Percentiles rank a stretch among this genome's conserved stretches.
These are phyloP conservation scores for Calonectria hawksworthii DNA, from an alignment of 2,329 filamentous ascomycete genomes.

Conservation along the genomic window DNA sequence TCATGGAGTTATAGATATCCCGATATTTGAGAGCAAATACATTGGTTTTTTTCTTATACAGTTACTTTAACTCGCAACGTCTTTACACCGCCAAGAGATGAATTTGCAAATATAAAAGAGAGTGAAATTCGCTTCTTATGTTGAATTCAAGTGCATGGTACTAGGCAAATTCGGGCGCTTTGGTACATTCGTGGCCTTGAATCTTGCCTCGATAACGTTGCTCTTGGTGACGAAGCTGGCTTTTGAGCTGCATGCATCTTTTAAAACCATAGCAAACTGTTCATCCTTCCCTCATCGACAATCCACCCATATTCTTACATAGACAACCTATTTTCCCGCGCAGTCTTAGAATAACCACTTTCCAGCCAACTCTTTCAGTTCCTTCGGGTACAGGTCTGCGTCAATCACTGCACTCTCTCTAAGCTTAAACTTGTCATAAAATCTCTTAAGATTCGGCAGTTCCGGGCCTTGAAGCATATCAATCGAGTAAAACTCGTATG, in stretches of 20 bases:
- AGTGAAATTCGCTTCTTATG: background rate
- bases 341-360: slow-evolving; percentile 41
- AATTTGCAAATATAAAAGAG: background rate
- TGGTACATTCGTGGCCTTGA: too few relatives aligned
- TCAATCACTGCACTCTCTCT: slow-evolving; percentile 28
- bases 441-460: slow-evolving; percentile 11
- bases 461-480: slow-evolving; percentile 22
- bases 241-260: background rate
- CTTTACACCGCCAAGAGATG: background rate
- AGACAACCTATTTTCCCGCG: background rate
- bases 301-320: background rate
- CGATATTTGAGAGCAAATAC: background rate
- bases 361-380: slow-evolving; percentile 23
- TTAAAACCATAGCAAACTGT: background rate
- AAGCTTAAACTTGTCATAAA: slow-evolving; percentile 26
- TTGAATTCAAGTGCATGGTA: too few relatives aligned
- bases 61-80: background rate
- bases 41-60: background rate
- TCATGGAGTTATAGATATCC: background rate
- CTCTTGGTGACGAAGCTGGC: background rate
- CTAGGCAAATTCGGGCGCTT: too few relatives aligned
- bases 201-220: too few relatives aligned
- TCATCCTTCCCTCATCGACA: background rate
- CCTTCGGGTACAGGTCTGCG: slow-evolving; percentile 22
- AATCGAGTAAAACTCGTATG: slow-evolving; percentile 30